These are phyloP conservation scores for Umbelopsis ramanniana DNA, from an alignment of 192 early-diverging fungal species.

Conservation along the genomic window DNA sequence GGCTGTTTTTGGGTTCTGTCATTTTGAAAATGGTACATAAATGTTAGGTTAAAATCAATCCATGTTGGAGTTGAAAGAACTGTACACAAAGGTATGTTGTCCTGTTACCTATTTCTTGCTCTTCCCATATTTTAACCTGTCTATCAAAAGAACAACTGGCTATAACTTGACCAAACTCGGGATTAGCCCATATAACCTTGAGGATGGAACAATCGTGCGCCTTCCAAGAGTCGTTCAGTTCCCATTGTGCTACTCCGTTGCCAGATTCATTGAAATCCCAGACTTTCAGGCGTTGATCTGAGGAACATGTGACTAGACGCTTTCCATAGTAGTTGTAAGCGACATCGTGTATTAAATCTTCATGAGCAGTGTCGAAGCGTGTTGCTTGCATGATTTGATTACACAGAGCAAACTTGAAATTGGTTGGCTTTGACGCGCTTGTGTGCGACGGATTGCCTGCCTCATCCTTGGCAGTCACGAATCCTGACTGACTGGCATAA, in stretches of 20 bases:
- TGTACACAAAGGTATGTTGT: not conserved
- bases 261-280: constrained; percentile 74
- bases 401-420: not conserved
- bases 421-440: not conserved
- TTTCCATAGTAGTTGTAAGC: constrained; percentile 94
- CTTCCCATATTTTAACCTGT: constrained; percentile 91
- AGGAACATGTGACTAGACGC: constrained; percentile 87
- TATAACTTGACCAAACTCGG: constrained; percentile 93
- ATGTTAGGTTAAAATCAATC: too few species aligned
- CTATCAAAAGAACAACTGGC: constrained; percentile 93
- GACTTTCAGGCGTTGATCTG: constrained; percentile 93
- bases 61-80: too few species aligned
- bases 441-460: not conserved
- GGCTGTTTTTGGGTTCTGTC: constrained; percentile 56
- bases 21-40: too few species aligned
- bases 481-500: not conserved
- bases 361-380: constrained; percentile 75
- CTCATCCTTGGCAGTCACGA: not conserved
- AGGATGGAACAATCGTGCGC: constrained; percentile 88
- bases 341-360: constrained; percentile 94
- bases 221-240: constrained; percentile 80
- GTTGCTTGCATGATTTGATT: constrained; percentile 49
- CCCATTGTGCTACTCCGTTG: constrained; percentile 71
- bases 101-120: constrained; percentile 52
- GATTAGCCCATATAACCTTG: constrained; percentile 92